Conservation (phyloP, 108 stramenopile genomes). For the Parietichytrium sp. region DNA sequence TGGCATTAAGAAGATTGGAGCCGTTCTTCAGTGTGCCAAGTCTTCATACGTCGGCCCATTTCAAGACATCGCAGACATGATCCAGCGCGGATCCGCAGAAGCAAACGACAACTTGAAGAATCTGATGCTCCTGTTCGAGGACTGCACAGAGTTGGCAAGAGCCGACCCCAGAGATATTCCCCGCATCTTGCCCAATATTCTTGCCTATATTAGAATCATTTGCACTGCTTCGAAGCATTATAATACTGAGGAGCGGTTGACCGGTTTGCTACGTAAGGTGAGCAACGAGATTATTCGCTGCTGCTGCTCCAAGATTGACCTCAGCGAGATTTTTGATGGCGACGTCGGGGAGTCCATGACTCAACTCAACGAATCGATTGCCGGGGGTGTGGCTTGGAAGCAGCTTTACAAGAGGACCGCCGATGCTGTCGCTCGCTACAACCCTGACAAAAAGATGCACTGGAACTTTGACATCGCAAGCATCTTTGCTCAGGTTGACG, state of each 20-base stretch:
- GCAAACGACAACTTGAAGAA: constrained; percentile 64
- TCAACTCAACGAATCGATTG: constrained; percentile 53
- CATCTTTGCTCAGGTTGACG: constrained; percentile 69
- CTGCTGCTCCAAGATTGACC: constrained; percentile 48
- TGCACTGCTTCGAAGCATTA: constrained; percentile 62
- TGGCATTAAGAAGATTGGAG: constrained; percentile 56
- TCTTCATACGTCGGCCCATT: constrained; percentile 61
- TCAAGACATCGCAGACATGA: constrained; percentile 49
- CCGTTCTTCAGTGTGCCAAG: constrained; percentile 49
- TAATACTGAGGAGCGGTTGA: constrained; percentile 60
- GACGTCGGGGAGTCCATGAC: constrained; percentile 57
- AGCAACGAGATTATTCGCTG: constrained; percentile 60
- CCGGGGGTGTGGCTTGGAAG: constrained; percentile 64
- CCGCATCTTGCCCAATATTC: constrained; percentile 57
- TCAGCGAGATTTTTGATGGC: constrained; percentile 62
- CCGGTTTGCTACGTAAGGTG: constrained; percentile 64
- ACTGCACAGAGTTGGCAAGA: constrained; percentile 47
- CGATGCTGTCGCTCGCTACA: constrained; percentile 39
- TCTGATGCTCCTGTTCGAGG: constrained; percentile 50
- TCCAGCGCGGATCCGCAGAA: constrained; percentile 42
- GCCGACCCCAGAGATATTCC: constrained; percentile 62
- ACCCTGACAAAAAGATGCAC: not conserved
- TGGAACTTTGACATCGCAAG: constrained; percentile 65
- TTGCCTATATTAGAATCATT: constrained; percentile 64
- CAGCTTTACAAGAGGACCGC: constrained; percentile 56